Evolutionary conservation across 805 yeast species (phyloP), one percentile per base, ranked within the genome.

Genomic region (Candida cerambycidarum): DNA sequence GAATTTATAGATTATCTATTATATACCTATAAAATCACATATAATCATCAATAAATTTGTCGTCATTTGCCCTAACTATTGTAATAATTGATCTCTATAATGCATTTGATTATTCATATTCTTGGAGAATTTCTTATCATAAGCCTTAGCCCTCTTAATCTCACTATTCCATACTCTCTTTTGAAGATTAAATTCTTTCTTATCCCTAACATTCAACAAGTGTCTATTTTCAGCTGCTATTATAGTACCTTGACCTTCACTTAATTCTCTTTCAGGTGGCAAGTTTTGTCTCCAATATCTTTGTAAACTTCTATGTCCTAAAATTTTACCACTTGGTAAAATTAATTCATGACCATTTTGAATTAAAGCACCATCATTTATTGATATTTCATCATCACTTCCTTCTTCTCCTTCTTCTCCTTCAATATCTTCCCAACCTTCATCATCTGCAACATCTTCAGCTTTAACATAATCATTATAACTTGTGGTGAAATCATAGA

Each of bases 61-160:
- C 23, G 8, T 6, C 23, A 21, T 21, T 21, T 21, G 8, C 23
- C 8, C 23, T 21, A 5, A 28, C 13, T 54, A 65, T 43, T 65
- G 71, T 45, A 65, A 62, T 42, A 66, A 59, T 43, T 58, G 73
- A 49, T 70, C 75, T 47, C 76, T 66, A 55, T 55, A 70, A 53
- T 93, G 96, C 23, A 80, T 79, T 74, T 92, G 96, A 73, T 80
- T 77, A 65, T 92, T 93, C 60, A 82, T 70, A 59, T 79, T 79
- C 62, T 80, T 85, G 43, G 80, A 77, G 23, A 87, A 85, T 48
- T 81, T 67, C 68, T 79, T 63, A 49, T 78, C 82, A 45, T 69
- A 69, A 44, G 63, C 48, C 46, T 73, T 82, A 61, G 71, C 76
- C 48, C 76, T 70, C 62, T 71, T 75, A 53, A 65, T 69, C 50